Evolutionary conservation across 768 basidiomycete genomes (phyloP).

Genomic region (Panellus pusillus): DNA sequence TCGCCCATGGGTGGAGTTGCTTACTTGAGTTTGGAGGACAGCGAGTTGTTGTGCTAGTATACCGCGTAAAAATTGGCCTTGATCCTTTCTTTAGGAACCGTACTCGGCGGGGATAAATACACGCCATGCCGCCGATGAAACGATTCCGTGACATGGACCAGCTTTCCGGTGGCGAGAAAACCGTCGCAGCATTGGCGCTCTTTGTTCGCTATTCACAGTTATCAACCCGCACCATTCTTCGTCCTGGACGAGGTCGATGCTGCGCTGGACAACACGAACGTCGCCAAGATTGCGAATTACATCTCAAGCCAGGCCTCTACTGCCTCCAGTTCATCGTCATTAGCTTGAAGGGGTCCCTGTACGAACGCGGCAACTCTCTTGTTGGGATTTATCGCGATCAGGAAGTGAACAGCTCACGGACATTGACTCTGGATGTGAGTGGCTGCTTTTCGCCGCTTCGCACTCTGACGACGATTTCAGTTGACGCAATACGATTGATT

Average conservation of each 20-base stretch:
- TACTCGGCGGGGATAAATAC: conserved; percentile 88
- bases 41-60: conserved; percentile 59
- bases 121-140: conserved; percentile 99
- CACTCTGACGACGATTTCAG: neutral
- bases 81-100: conserved; percentile 27
- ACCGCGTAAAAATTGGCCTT: no score
- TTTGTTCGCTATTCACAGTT: conserved; percentile 98
- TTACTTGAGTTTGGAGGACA: conserved; percentile 94
- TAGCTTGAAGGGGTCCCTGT: conserved; percentile 91
- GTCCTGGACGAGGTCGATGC: conserved; percentile 99
- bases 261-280: conserved; percentile 98
- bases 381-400: conserved; percentile 96
- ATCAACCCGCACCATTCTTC: conserved; percentile 96
- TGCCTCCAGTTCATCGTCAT: conserved; percentile 94
- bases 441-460: conserved; percentile 14
- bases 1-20: conserved; percentile 95
- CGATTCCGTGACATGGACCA: conserved; percentile 99
- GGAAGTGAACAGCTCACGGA: conserved; percentile 88
- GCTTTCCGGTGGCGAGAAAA: conserved; percentile 97
- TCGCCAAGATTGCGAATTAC: conserved; percentile 92
- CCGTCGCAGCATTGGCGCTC: conserved; percentile 94
- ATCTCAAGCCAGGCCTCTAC: conserved; percentile 83
- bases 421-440: conserved; percentile 87
- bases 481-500: conserved; percentile 21
- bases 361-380: conserved; percentile 85